phyloP scores from a whole-genome alignment of 768 basidiomycete species.

The Coprinopsis sp. region DNA sequence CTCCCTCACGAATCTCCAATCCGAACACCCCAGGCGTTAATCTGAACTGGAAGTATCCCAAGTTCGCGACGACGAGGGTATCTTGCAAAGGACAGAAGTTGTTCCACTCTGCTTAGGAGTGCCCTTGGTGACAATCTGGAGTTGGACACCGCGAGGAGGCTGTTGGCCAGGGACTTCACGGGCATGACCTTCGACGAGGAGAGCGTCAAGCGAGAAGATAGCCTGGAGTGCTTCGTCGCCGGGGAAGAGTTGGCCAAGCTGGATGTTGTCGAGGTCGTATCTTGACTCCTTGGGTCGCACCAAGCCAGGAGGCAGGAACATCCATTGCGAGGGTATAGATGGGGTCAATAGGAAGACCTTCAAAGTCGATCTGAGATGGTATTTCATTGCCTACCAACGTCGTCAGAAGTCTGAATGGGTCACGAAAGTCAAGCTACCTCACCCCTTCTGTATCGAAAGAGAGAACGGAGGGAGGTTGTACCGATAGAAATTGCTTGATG shows the following conservation, averaged over 20 bases:
- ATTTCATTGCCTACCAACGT: constrained; percentile 49
- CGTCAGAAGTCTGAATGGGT: background rate
- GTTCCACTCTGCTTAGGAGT: constrained; percentile 13
- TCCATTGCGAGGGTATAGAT: constrained; percentile 96
- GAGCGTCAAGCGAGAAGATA: constrained; percentile 82
- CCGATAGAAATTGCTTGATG: constrained; percentile 88
- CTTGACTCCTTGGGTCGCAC: constrained; percentile 84
- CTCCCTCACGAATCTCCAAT: constrained; percentile 77
- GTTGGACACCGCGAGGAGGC: constrained; percentile 87
- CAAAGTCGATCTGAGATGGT: constrained; percentile 57
- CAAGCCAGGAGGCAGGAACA: constrained; percentile 86
- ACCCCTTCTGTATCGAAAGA: constrained; percentile 69
- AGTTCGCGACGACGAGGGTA: constrained; percentile 89
- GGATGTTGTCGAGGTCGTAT: constrained; percentile 95
- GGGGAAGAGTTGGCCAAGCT: constrained; percentile 60
- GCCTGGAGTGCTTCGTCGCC: constrained; percentile 68
- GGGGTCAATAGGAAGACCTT: constrained; percentile 72
- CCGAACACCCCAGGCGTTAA: constrained; percentile 85
- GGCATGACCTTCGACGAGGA: constrained; percentile 93
- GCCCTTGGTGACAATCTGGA: constrained; percentile 62
- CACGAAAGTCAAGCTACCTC: background rate
- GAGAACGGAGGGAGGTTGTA: constrained; percentile 57
- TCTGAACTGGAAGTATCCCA: constrained; percentile 96
- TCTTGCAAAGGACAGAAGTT: constrained; percentile 55
- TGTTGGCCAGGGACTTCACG: constrained; percentile 60